These are phyloP conservation scores for Aspergillus piperis DNA, from an alignment of 2,329 filamentous ascomycete species.

Conservation along the genomic window DNA sequence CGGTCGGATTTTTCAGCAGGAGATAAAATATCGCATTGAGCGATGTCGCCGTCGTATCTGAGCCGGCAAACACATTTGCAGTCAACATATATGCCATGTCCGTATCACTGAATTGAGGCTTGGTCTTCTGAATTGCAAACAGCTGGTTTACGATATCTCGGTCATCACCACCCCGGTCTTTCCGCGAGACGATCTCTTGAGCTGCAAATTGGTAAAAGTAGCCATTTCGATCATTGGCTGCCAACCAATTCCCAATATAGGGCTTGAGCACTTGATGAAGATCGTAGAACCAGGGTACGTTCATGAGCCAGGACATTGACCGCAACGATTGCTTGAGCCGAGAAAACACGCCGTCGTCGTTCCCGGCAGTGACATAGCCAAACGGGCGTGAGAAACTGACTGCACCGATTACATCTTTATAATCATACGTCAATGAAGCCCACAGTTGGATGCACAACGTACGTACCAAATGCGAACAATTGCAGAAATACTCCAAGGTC, in stretches of 20 bases:
- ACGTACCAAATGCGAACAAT: slow-evolving; percentile 5
- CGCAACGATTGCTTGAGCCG: neutral
- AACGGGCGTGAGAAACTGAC: slow-evolving; percentile 5
- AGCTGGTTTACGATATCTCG: neutral
- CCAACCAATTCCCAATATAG: neutral
- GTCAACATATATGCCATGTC: slow-evolving; percentile 3
- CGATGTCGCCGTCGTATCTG: slow-evolving; percentile 1
- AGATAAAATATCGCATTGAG: neutral
- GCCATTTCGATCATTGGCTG: slow-evolving; percentile 3
- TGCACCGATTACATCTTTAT: slow-evolving; percentile 2
- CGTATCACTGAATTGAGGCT: neutral
- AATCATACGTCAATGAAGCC: neutral
- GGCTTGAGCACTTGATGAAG: neutral
- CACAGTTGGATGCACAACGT: neutral
- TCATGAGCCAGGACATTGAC: slow-evolving; percentile 1
- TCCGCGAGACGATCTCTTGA: neutral
- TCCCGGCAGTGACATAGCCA: neutral
- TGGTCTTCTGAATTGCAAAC: neutral
- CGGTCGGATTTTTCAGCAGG: neutral
- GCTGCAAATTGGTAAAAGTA: neutral
- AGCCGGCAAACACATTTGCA: neutral
- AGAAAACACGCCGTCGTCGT: neutral
- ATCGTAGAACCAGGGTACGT: neutral
- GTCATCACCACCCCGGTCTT: neutral
- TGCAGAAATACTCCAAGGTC: neutral